Percentiles rank a stretch among this genome's conserved stretches.
Conservation (phyloP, 371 early-diverging fungal species). For the Basidiobolus meristosporus region DNA sequence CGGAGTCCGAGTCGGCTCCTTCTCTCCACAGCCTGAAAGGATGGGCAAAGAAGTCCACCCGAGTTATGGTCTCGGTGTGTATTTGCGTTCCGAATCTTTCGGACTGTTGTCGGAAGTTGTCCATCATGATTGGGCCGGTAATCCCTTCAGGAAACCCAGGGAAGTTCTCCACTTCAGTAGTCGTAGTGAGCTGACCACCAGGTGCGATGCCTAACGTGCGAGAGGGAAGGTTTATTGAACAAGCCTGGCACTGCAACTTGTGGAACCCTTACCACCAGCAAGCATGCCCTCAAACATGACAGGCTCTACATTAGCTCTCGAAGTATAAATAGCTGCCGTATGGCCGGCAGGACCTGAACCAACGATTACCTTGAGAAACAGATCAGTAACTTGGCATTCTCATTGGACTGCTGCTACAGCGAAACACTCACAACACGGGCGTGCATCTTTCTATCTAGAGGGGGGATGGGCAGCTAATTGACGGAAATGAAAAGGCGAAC, state of each 20-base stretch:
- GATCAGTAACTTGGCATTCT: too few relatives aligned
- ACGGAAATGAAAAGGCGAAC: too few relatives aligned
- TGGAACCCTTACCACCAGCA: conserved; percentile 74
- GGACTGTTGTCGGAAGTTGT: conserved; percentile 65
- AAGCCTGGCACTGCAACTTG: too few relatives aligned
- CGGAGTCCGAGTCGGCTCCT: conserved; percentile 40
- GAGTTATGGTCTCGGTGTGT: conserved; percentile 76
- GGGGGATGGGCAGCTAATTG: too few relatives aligned
- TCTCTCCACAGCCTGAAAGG: conserved; percentile 90
- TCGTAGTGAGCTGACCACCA: conserved; percentile 80
- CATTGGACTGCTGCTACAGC: too few relatives aligned
- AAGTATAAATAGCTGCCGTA: too few relatives aligned
- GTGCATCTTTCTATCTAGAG: too few relatives aligned
- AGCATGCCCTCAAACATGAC: conserved; percentile 95
- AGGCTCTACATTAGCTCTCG: conserved; percentile 82
- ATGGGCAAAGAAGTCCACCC: conserved; percentile 54
- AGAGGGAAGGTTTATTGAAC: neutral
- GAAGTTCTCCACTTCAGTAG: conserved; percentile 87
- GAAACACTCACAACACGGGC: too few relatives aligned
- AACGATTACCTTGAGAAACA: conserved; percentile 36
- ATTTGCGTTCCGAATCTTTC: conserved; percentile 66
- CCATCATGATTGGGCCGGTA: conserved; percentile 48
- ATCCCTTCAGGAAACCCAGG: too few relatives aligned
- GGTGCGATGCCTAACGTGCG: conserved; percentile 8
- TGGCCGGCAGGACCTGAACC: conserved; percentile 94